A percentile compares a stretch with the other conserved stretches of the same genome.
phyloP scores from a whole-genome alignment of 1,139 yeast species.

The Eremothecium cymbalariae region DNA sequence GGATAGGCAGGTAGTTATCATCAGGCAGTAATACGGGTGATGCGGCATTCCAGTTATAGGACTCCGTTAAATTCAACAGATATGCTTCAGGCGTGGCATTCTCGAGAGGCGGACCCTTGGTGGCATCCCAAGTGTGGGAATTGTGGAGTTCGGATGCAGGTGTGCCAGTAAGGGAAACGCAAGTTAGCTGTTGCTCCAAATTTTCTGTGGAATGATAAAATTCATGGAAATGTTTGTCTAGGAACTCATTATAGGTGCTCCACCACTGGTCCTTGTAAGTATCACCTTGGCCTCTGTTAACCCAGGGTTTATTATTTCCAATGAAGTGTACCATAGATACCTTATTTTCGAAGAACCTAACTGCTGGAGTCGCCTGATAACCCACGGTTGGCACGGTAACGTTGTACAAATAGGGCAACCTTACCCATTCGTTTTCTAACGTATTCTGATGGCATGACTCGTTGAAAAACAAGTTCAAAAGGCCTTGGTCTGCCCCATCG shows the following conservation, averaged over 20 bases:
- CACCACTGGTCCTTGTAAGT: constrained; percentile 11
- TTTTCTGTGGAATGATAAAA: not conserved
- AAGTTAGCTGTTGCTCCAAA: no score
- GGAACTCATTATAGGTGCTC: constrained; percentile 9
- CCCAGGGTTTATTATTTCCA: constrained; percentile 82
- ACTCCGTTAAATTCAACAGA: constrained; percentile 14
- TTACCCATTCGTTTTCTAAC: constrained; percentile 43
- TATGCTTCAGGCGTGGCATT: constrained; percentile 37
- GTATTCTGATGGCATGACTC: constrained; percentile 29
- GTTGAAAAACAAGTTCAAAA: constrained; percentile 73
- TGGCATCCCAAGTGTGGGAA: constrained; percentile 37
- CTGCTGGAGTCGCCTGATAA: constrained; percentile 79
- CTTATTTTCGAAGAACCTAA: constrained; percentile 45
- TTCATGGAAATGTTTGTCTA: constrained; percentile 3
- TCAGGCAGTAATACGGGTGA: constrained; percentile 3
- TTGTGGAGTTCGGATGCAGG: no score
- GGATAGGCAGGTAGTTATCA: no score
- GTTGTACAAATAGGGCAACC: constrained; percentile 73
- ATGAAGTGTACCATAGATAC: constrained; percentile 72
- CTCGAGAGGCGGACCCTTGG: constrained; percentile 36
- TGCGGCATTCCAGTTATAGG: constrained; percentile 8
- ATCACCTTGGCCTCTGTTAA: constrained; percentile 8
- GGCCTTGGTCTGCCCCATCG: constrained; percentile 96
- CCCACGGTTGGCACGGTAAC: constrained; percentile 70
- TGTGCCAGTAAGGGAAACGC: no score